Percentiles rank a stretch among this genome's conserved stretches.
Conservation (phyloP, 1,139 yeast genomes). For the Geotrichum klebahnii region DNA sequence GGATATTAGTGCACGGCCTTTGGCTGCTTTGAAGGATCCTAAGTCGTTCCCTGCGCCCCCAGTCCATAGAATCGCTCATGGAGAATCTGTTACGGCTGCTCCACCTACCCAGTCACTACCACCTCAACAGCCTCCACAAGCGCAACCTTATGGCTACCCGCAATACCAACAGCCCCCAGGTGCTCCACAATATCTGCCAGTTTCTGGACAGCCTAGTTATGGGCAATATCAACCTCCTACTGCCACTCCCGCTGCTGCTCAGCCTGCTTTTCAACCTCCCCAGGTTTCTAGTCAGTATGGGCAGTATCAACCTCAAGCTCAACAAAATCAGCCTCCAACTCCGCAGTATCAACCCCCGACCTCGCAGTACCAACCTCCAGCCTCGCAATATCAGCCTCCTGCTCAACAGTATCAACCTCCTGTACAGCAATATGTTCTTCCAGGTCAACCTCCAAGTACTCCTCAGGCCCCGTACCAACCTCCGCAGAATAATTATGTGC, state of each 20-base stretch:
- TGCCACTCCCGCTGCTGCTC: constrained; percentile 6
- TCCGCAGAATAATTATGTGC: constrained; percentile 5
- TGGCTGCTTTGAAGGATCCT: constrained; percentile 42
- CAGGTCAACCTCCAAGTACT: neutral
- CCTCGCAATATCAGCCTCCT: constrained; percentile 5
- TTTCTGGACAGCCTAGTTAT: constrained; percentile 1
- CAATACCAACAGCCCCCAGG: constrained; percentile 7
- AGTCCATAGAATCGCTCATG: constrained; percentile 37
- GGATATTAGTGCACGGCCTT: constrained; percentile 35
- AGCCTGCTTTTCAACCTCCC: constrained; percentile 1
- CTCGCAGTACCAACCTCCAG: constrained; percentile 2
- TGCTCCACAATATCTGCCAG: constrained; percentile 1
- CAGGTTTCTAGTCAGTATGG: constrained; percentile 3
- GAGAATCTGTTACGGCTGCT: constrained; percentile 27
- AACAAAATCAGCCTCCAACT: too few species aligned
- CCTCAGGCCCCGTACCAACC: constrained; percentile 3
- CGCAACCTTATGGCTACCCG: constrained; percentile 12
- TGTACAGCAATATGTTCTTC: neutral
- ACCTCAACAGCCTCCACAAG: constrained; percentile 8
- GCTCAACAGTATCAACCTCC: neutral
- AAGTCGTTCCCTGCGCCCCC: constrained; percentile 55
- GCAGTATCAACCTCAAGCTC: constrained; percentile 9
- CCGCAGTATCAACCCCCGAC: neutral
- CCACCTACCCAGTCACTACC: constrained; percentile 8
- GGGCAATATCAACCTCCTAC: constrained; percentile 12